Base-by-base conservation (phyloP, 208 protist species). In the Leishmania aethiopica region DNA sequence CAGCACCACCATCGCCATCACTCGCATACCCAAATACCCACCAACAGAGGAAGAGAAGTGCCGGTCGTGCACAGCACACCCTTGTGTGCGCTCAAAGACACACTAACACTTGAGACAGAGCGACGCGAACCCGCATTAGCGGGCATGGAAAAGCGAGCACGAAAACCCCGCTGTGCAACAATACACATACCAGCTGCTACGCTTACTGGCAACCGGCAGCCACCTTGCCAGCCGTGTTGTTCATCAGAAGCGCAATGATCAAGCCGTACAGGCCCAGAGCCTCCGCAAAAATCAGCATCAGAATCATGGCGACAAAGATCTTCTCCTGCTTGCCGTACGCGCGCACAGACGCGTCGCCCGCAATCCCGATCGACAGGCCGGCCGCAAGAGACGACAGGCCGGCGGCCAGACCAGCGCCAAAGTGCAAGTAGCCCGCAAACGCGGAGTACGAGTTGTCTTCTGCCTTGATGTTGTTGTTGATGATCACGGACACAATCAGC, bases 261-360 rank as follows among this genome's bases (percentile, higher is more conserved):
- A 99, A 93, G 79, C 99, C 99, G 90, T 99, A 99, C 28, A 99
- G 86, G 81, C 97, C 99, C 17, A 99, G 93, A 74, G 99, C 99
- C 89, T 99, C 99, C 19, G 91, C 92, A 82, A 99, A 99, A 97
- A 99, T 79, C 19, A 81, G 67, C 78, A 75, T 81, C 19, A 81
- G 51, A 92, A 99, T 99, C 99, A 99, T 99, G 72, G 95, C 97
- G 57, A 99, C 98, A 90, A 99, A 99, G 37, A 99, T 96, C 87
- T 97, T 98, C 77, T 99, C 98, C 89, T 99, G 97, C 87, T 98
- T 94, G 64, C 92, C 95, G 76, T 96, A 97, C 51, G 95, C 94
- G 74, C 94, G 89, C 75, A 90, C 92, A 67, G 93, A 94, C 84
- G 99, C 95, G 87, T 99, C 99, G 87, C 99, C 99, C 74, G 99